phyloP scores from a whole-genome alignment of 2,329 filamentous ascomycete species.

The Aspergillus phoenicis region DNA sequence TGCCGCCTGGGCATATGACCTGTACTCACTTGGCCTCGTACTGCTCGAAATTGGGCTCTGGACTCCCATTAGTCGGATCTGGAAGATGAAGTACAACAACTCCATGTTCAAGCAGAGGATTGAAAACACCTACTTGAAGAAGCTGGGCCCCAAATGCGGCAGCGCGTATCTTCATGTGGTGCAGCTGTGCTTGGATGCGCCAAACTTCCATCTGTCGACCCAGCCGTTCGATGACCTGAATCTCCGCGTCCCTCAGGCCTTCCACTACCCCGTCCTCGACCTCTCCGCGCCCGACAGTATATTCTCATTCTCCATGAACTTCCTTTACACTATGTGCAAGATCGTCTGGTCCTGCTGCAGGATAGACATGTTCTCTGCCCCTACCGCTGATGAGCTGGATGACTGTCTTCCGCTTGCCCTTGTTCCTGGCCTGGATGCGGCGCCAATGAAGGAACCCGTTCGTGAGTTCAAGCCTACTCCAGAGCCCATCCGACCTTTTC shows the following conservation, averaged over 20 bases:
- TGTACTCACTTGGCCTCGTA: conserved; percentile 64
- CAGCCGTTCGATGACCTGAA: conserved; percentile 46
- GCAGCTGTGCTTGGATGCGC: conserved; percentile 62
- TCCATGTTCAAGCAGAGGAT: conserved; percentile 64
- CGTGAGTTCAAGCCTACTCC: conserved; percentile 20
- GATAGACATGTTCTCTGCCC: conserved; percentile 46
- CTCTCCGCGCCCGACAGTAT: conserved; percentile 43
- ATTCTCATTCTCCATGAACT: conserved; percentile 49
- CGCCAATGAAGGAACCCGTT: conserved; percentile 24
- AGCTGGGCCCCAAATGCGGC: conserved; percentile 65
- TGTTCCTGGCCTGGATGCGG: conserved; percentile 36
- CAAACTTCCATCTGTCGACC: conserved; percentile 52
- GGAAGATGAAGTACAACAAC: conserved; percentile 66
- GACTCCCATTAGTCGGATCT: conserved; percentile 63
- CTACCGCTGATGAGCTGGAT: conserved; percentile 44
- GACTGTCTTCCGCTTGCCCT: conserved; percentile 46
- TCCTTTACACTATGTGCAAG: conserved; percentile 47
- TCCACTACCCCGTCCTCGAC: conserved; percentile 47
- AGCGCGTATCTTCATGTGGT: conserved; percentile 65
- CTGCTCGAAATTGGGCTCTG: conserved; percentile 66
- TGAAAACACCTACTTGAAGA: conserved; percentile 65
- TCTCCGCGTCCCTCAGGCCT: conserved; percentile 45
- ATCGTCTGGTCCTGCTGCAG: conserved; percentile 45
- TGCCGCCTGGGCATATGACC: conserved; percentile 52
- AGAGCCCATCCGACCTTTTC: conserved; percentile 18